Evolutionary conservation across 1,284 basidiomycete genomes (phyloP).

Genomic region (Ganoderma meredithae): DNA sequence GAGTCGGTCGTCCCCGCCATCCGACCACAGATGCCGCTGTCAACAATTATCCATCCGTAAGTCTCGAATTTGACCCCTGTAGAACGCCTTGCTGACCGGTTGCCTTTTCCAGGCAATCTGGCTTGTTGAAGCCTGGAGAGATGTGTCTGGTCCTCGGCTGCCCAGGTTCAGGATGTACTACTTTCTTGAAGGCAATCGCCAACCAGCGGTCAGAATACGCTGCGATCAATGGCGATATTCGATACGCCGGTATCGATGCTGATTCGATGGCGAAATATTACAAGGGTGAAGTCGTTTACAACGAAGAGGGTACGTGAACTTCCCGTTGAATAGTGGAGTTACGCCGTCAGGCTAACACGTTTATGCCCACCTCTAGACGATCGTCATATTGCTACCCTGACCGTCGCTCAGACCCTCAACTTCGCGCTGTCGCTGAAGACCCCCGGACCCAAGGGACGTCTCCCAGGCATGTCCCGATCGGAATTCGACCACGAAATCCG

Average conservation of each 20-base stretch:
- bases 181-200: conserved; percentile 81
- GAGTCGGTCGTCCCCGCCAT: conserved; percentile 62
- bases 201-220: conserved; percentile 74
- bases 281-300: conserved; percentile 89
- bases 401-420: conserved; percentile 74
- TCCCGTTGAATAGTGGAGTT: conserved; percentile 5
- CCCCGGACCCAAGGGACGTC: conserved; percentile 75
- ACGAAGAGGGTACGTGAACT: conserved; percentile 65
- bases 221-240: conserved; percentile 67
- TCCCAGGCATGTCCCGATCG: conserved; percentile 66
- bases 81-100: background rate
- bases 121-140: conserved; percentile 70
- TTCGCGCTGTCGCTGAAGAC: conserved; percentile 76
- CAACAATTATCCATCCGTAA: conserved; percentile 73
- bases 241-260: conserved; percentile 77
- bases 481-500: conserved; percentile 66
- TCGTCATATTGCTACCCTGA: conserved; percentile 79
- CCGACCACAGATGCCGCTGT: conserved; percentile 55
- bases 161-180: conserved; percentile 84
- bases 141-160: conserved; percentile 80
- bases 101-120: conserved; percentile 63
- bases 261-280: conserved; percentile 70
- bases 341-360: background rate
- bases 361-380: conserved; percentile 59
- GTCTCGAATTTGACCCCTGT: conserved; percentile 37